A percentile compares a stretch with the other conserved stretches of the same genome.
These are phyloP conservation scores for Tothia fuscella DNA, from an alignment of 2,329 filamentous ascomycete species.

Conservation along the genomic window DNA sequence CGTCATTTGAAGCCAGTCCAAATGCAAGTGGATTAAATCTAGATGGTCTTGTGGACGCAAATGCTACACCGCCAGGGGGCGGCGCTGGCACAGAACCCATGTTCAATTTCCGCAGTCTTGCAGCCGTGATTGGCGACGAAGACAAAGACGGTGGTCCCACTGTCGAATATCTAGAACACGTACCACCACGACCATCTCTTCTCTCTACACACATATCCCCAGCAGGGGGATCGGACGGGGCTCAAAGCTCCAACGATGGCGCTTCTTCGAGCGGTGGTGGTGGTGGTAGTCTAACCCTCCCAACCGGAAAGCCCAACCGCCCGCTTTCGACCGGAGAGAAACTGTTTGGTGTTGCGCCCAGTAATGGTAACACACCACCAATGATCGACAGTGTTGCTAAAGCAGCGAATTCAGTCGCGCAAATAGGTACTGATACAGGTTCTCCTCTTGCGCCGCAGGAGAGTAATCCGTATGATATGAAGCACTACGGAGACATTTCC, in stretches of 20 bases:
- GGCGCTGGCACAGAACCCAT: conserved; percentile 56
- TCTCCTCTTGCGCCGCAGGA: conserved; percentile 9
- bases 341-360: conserved; percentile 13
- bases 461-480: conserved; percentile 19
- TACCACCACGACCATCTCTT: not conserved
- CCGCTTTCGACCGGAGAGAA: conserved; percentile 7
- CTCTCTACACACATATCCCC: not conserved
- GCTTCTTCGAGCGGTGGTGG: not conserved
- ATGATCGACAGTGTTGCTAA: too few relatives aligned
- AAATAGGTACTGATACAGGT: too few relatives aligned
- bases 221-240: too few relatives aligned
- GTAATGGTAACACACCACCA: too few relatives aligned
- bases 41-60: conserved; percentile 12
- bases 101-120: conserved; percentile 84
- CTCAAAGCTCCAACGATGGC: too few relatives aligned
- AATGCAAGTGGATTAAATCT: conserved; percentile 45
- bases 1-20: conserved; percentile 37
- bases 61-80: conserved; percentile 33
- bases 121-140: conserved; percentile 53
- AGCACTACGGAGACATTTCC: conserved; percentile 23
- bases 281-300: not conserved
- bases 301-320: conserved; percentile 1
- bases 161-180: not conserved
- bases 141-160: conserved; percentile 10
- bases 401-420: too few relatives aligned